Conservation (phyloP, 768 basidiomycete species). For the Pholiota conissans region DNA sequence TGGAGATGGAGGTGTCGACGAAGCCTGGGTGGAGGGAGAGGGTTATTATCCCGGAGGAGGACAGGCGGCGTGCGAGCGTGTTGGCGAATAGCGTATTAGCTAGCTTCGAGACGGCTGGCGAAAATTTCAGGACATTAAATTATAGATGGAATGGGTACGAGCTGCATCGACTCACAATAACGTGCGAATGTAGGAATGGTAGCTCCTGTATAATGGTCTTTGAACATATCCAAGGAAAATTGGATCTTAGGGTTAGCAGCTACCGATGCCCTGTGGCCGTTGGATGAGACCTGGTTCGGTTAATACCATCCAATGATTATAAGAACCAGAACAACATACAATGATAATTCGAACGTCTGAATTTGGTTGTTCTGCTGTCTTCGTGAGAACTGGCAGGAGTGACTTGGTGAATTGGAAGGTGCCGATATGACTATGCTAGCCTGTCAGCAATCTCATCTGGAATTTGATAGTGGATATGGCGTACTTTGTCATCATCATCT, state of each 20-base stretch:
- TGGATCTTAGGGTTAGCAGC: slow-evolving; percentile 9
- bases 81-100: slow-evolving; percentile 13
- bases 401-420: slow-evolving; percentile 16
- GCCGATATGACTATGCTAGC: slow-evolving; percentile 14
- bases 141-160: background rate
- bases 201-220: slow-evolving; percentile 6
- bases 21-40: slow-evolving; percentile 16
- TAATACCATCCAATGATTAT: too few relatives aligned
- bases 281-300: slow-evolving; percentile 3
- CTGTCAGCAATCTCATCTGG: background rate
- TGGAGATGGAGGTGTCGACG: slow-evolving; percentile 12
- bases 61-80: slow-evolving; percentile 9
- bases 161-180: slow-evolving; percentile 8
- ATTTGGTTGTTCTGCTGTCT: slow-evolving; percentile 12
- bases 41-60: slow-evolving; percentile 8
- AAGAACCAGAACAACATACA: too few relatives aligned
- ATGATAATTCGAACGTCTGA: slow-evolving; percentile 19
- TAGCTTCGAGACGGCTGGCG: slow-evolving; percentile 14
- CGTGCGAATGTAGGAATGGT: slow-evolving; percentile 5
- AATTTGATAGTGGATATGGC: background rate
- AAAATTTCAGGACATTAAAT: background rate
- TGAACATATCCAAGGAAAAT: slow-evolving; percentile 14
- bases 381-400: slow-evolving; percentile 16
- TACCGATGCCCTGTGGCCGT: background rate
- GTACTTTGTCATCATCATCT: slow-evolving; percentile 14